Percentiles rank a stretch among this genome's conserved stretches.
These are phyloP conservation scores for Penicillium soppii DNA, from an alignment of 495 filamentous ascomycete genomes.

Conservation along the genomic window DNA sequence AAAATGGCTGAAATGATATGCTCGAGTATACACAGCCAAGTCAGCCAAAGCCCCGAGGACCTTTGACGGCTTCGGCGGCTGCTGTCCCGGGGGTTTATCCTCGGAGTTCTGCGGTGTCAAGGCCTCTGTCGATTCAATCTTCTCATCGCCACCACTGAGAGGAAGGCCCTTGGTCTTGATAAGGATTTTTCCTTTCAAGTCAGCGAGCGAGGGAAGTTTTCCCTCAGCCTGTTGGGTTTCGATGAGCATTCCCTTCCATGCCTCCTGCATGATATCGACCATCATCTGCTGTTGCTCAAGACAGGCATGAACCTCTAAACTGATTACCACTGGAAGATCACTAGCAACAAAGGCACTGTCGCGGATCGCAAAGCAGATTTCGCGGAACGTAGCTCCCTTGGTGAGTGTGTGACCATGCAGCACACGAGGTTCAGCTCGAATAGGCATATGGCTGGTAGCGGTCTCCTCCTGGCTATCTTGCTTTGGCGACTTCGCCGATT, in stretches of 20 bases:
- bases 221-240: conserved; percentile 51
- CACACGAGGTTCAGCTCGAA: conserved; percentile 67
- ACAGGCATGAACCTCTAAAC: conserved; percentile 82
- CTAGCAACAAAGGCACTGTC: conserved; percentile 73
- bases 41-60: conserved; percentile 70
- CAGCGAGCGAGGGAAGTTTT: conserved; percentile 61
- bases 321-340: conserved; percentile 82
- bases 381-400: conserved; percentile 78
- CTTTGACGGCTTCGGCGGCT: conserved; percentile 57
- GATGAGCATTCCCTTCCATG: conserved; percentile 70
- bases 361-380: conserved; percentile 76
- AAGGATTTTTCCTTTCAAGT: conserved; percentile 74
- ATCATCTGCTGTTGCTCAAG: conserved; percentile 80
- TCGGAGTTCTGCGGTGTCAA: conserved; percentile 10
- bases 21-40: conserved; percentile 79
- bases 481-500: conserved; percentile 9
- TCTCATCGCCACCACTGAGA: conserved; percentile 29
- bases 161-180: conserved; percentile 81
- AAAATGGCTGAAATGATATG: conserved; percentile 74
- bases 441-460: conserved; percentile 19
- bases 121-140: conserved; percentile 26
- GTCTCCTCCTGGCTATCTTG: neutral
- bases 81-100: conserved; percentile 6
- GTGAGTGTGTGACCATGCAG: conserved; percentile 90
- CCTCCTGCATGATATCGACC: conserved; percentile 82